Evolutionary conservation across 2,329 filamentous ascomycete species (phyloP).

Genomic region (Ceratocystis variospora): DNA sequence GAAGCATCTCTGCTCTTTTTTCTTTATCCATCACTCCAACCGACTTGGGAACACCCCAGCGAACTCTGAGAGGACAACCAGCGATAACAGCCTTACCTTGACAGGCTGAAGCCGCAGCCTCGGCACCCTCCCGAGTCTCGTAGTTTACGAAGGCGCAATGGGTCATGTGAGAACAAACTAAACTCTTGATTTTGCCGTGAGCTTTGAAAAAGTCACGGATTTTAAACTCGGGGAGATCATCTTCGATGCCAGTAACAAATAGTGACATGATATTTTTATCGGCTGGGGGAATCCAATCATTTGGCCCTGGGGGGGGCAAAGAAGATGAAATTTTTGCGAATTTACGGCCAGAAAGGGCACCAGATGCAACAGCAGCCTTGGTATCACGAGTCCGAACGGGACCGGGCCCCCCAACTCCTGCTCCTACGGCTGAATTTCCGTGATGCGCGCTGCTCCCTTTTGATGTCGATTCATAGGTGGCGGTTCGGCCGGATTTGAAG

Average conservation of each 20-base stretch:
- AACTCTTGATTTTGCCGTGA: slow-evolving; percentile 78
- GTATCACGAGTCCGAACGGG: slow-evolving; percentile 65
- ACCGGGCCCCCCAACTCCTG: slow-evolving; percentile 50
- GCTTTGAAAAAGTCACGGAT: slow-evolving; percentile 79
- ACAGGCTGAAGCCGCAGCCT: slow-evolving; percentile 69
- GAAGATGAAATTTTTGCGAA: slow-evolving; percentile 32
- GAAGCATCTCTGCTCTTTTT: slow-evolving; percentile 64
- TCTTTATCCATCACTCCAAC: slow-evolving; percentile 85
- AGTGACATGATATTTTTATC: slow-evolving; percentile 83
- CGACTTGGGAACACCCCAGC: slow-evolving; percentile 87
- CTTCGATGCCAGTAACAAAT: slow-evolving; percentile 89
- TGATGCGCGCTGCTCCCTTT: slow-evolving; percentile 24
- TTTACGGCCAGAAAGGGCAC: slow-evolving; percentile 34
- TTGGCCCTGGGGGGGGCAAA: slow-evolving; percentile 45
- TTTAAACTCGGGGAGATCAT: slow-evolving; percentile 86
- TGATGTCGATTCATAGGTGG: slow-evolving; percentile 43
- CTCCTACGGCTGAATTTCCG: slow-evolving; percentile 38
- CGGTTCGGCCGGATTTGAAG: slow-evolving; percentile 69
- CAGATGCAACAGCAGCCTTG: slow-evolving; percentile 36
- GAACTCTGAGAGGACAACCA: slow-evolving; percentile 76
- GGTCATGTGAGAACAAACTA: slow-evolving; percentile 92
- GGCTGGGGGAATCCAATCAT: slow-evolving; percentile 72
- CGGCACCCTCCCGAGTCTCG: slow-evolving; percentile 67
- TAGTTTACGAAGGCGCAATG: slow-evolving; percentile 97
- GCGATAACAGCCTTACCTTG: slow-evolving; percentile 82